Base-by-base conservation (phyloP, 2,329 filamentous ascomycete species). In the Neonectria magnoliae region DNA sequence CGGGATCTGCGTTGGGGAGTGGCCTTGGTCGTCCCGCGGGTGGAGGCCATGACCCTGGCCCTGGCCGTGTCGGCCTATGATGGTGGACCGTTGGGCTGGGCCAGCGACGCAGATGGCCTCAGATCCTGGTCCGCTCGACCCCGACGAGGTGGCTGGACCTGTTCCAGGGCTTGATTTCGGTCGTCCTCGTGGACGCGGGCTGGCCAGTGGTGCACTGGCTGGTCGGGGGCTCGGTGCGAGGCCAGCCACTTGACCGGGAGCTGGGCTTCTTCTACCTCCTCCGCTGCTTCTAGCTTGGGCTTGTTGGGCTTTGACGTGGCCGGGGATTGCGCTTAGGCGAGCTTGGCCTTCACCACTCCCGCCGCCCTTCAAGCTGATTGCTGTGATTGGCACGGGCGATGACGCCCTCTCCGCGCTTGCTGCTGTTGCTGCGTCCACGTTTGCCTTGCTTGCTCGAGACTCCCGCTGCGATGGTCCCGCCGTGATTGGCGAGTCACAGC, bases 21-120 rank as follows among this genome's bases (percentile, higher is more conserved):
- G 69, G 54, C 66, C 59, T 62, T 63, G 68, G 55, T 70, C 66
- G 63, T 62, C 71, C 71, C 58, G 71, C 62, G 64, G 68, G 67
- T 71, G 64, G 70, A 65, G 65, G 68, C 71, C 69, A 60, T 71
- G 69, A 66, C 64, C 64, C 62, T 70, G 70, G 48, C 59, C 68
- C 68, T 65, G 59, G 44, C 55, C 64, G 60, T 69, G 62, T 67
- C 68, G 56, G 62, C 70, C 65, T 68, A 60, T 69, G 68, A 59
- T 69, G 69, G 63, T 73, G 68, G 71, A 70, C 71, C 69, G 70
- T 73, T 71, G 71, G 67, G 71, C 64, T 57, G 65, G 57, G 56
- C 62, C 65, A 55, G 41, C 51, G 50, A 51, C 55, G 56, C 57
- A 56, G 56, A 60, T 58, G 60, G 59, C 66, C 66, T 68, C 66